A percentile compares a stretch with the other conserved stretches of the same genome.
These are phyloP conservation scores for Sordariomycetes sp. DNA, from an alignment of 2,329 filamentous ascomycete genomes.

Conservation along the genomic window DNA sequence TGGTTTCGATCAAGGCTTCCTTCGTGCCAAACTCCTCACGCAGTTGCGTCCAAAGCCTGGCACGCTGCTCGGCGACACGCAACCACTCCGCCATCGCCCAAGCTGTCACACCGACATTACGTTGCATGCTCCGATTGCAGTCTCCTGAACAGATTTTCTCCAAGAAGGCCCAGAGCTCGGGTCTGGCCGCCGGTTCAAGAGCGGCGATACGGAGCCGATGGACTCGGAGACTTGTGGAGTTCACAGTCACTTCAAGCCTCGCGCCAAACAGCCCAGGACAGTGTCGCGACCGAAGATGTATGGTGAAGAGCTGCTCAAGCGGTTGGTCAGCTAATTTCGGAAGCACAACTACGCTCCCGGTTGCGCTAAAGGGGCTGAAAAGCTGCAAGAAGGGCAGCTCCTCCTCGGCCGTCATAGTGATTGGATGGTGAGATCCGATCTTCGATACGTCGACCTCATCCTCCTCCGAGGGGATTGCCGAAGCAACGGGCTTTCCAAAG, in stretches of 20 bases:
- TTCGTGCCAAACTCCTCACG: slow-evolving; percentile 33
- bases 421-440: slow-evolving; percentile 53
- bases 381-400: slow-evolving; percentile 61
- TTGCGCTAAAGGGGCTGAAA: slow-evolving; percentile 60
- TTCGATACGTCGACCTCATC: slow-evolving; percentile 27
- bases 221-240: slow-evolving; percentile 42
- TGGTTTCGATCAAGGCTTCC: slow-evolving; percentile 14
- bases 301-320: slow-evolving; percentile 43
- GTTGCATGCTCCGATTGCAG: slow-evolving; percentile 34
- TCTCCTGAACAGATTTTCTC: slow-evolving; percentile 27
- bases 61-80: slow-evolving; percentile 49
- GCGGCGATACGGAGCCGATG: slow-evolving; percentile 40
- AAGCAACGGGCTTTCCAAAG: slow-evolving; percentile 28
- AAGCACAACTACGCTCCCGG: slow-evolving; percentile 40
- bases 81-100: slow-evolving; percentile 66
- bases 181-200: slow-evolving; percentile 47
- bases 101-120: slow-evolving; percentile 49
- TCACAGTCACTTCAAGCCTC: slow-evolving; percentile 48
- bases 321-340: slow-evolving; percentile 22
- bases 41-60: slow-evolving; percentile 52
- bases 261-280: slow-evolving; percentile 46
- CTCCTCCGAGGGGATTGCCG: slow-evolving; percentile 13
- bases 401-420: slow-evolving; percentile 52
- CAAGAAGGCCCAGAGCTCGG: slow-evolving; percentile 48
- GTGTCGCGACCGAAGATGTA: slow-evolving; percentile 36